Evolutionary conservation across 495 filamentous ascomycete genomes (phyloP).

Genomic region (Penicillium chermesinum): DNA sequence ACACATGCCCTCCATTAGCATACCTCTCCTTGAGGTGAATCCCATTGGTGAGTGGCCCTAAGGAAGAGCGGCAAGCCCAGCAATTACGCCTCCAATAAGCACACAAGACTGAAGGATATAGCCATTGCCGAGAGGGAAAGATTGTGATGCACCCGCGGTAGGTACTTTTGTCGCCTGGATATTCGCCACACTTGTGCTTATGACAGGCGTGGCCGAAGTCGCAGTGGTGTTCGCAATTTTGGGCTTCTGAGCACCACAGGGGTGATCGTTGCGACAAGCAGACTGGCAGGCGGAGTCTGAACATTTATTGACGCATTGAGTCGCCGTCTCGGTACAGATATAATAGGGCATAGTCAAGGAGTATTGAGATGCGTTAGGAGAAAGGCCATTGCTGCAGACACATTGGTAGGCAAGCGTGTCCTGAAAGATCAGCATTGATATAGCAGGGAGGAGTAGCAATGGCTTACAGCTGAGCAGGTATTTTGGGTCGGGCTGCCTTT

Average conservation of each 20-base stretch:
- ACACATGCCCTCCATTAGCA: too few relatives aligned
- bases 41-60: too few relatives aligned
- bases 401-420: constrained; percentile 64
- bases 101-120: constrained; percentile 54
- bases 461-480: constrained; percentile 68
- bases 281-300: constrained; percentile 54
- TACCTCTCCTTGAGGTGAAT: too few relatives aligned
- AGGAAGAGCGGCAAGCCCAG: constrained; percentile 58
- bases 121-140: constrained; percentile 47
- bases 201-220: constrained; percentile 38
- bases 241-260: constrained; percentile 75
- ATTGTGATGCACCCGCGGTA: constrained; percentile 17
- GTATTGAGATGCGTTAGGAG: constrained; percentile 77
- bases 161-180: constrained; percentile 11
- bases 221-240: constrained; percentile 55
- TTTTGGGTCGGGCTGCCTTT: constrained; percentile 46
- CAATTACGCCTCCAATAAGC: constrained; percentile 54
- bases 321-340: constrained; percentile 67
- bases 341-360: constrained; percentile 83
- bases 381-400: constrained; percentile 64
- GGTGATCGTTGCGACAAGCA: constrained; percentile 63
- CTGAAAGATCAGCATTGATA: constrained; percentile 32
- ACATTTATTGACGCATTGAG: constrained; percentile 64
- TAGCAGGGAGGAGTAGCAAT: neutral
- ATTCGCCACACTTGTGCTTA: constrained; percentile 24